Evolutionary conservation across 352 stramenopile species (phyloP).

Genomic region (Pythium insidiosum): DNA sequence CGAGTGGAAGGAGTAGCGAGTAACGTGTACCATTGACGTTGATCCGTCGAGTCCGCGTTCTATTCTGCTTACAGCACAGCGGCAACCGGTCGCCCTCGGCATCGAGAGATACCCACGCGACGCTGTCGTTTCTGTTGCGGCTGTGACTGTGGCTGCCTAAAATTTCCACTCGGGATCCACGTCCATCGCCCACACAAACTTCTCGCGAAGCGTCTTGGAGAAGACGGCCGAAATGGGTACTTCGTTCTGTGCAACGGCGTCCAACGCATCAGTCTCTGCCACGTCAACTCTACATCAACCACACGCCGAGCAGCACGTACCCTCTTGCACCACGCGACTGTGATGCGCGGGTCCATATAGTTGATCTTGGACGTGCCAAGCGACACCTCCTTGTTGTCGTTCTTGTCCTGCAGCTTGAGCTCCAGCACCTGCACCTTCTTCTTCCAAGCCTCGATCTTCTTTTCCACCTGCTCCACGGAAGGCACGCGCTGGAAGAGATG

Average conservation of each 20-base stretch:
- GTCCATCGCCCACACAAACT: conserved; percentile 99
- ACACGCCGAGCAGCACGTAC: conserved; percentile 64
- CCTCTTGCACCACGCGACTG: conserved; percentile 98
- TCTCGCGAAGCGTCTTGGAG: conserved; percentile 96
- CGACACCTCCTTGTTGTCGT: conserved; percentile 99
- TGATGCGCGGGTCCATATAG: conserved; percentile 99
- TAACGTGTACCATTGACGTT: too few relatives aligned
- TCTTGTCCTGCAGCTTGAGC: conserved; percentile 96
- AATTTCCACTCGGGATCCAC: conserved; percentile 96
- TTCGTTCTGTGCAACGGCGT: conserved; percentile 63
- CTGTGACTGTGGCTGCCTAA: too few relatives aligned
- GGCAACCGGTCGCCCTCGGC: too few relatives aligned
- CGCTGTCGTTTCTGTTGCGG: too few relatives aligned
- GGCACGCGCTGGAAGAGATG: conserved; percentile 94
- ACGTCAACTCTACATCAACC: too few relatives aligned
- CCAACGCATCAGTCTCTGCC: conserved; percentile 2
- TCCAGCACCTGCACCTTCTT: conserved; percentile 90
- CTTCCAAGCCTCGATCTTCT: conserved; percentile 92
- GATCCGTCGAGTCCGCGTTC: too few relatives aligned
- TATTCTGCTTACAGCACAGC: too few relatives aligned
- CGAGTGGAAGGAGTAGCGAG: conserved; percentile 38
- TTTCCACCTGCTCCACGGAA: conserved; percentile 89
- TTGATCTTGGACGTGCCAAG: conserved; percentile 99
- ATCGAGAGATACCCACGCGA: too few relatives aligned
- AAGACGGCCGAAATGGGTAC: conserved; percentile 98